Evolutionary conservation across 2,329 filamentous ascomycete species (phyloP).

Genomic region (Cordyceps cateniannulata): DNA sequence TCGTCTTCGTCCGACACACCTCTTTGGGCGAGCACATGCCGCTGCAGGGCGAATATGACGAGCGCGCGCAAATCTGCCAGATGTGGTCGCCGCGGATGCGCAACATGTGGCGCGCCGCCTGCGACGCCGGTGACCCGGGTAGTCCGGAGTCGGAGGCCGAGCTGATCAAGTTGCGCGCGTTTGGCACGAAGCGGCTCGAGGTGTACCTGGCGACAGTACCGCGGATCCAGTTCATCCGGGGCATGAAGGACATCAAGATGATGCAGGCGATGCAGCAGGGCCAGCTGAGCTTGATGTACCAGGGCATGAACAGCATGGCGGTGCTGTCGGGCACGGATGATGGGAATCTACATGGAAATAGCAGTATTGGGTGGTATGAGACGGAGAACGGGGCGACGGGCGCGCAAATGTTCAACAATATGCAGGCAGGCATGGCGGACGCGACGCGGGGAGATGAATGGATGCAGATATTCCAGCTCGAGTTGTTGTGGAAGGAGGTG

Average conservation of each 20-base stretch:
- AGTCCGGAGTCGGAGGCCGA: slow-evolving; percentile 20
- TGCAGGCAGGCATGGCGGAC: slow-evolving; percentile 24
- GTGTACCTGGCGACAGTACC: slow-evolving; percentile 25
- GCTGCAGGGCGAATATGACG: slow-evolving; percentile 20
- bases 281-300: slow-evolving; percentile 26
- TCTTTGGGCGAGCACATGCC: slow-evolving; percentile 20
- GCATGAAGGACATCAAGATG: slow-evolving; percentile 25
- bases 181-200: slow-evolving; percentile 21
- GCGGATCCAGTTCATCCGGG: slow-evolving; percentile 22
- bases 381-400: slow-evolving; percentile 28
- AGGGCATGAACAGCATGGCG: slow-evolving; percentile 24
- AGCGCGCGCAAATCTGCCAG: slow-evolving; percentile 26
- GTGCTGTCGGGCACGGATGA: slow-evolving; percentile 23
- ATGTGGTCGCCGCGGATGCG: slow-evolving; percentile 34
- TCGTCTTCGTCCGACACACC: slow-evolving; percentile 24
- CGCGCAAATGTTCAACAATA: slow-evolving; percentile 27
- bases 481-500: slow-evolving; percentile 25
- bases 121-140: slow-evolving; percentile 21
- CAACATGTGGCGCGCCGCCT: slow-evolving; percentile 25
- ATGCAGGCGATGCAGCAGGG: slow-evolving; percentile 29
- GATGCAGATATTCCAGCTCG: slow-evolving; percentile 22
- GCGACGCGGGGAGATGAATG: slow-evolving; percentile 22
- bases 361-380: slow-evolving; percentile 28
- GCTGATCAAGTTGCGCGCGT: slow-evolving; percentile 22
- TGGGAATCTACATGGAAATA: slow-evolving; percentile 28